Evolutionary conservation across 2,329 filamentous ascomycete genomes (phyloP).

Genomic region (Fusarium nematophilum): DNA sequence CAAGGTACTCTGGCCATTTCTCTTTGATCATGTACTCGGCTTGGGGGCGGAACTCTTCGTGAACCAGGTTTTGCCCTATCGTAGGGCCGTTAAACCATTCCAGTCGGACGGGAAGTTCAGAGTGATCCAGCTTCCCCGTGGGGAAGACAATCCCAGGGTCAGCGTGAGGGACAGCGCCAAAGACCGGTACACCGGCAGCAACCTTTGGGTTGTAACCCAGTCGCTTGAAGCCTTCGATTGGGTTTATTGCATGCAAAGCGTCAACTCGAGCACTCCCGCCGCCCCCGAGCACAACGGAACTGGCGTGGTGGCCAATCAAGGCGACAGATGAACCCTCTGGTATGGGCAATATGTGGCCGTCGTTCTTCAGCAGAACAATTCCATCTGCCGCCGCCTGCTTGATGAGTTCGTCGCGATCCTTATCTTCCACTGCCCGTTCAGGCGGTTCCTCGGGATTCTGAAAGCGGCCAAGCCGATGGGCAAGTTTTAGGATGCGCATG

Average conservation of each 20-base stretch:
- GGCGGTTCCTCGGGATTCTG: slow-evolving; percentile 11
- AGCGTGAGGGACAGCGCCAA: slow-evolving; percentile 13
- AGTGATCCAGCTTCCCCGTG: too few relatives aligned
- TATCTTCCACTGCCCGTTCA: slow-evolving; percentile 27
- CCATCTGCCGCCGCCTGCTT: slow-evolving; percentile 2
- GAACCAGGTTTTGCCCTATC: slow-evolving; percentile 16
- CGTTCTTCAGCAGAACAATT: slow-evolving; percentile 71
- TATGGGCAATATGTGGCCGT: slow-evolving; percentile 64
- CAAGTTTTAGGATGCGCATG: slow-evolving; percentile 3
- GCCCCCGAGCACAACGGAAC: slow-evolving; percentile 39
- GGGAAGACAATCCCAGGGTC: too few relatives aligned
- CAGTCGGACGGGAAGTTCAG: too few relatives aligned
- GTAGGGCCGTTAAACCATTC: slow-evolving; percentile 17
- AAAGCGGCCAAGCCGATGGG: slow-evolving; percentile 4
- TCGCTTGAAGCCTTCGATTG: background rate
- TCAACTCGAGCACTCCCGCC: slow-evolving; percentile 26
- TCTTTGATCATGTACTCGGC: slow-evolving; percentile 30
- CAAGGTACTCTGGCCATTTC: slow-evolving; percentile 19
- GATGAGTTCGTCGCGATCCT: slow-evolving; percentile 30
- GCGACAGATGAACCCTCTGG: slow-evolving; percentile 32
- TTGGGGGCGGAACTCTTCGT: slow-evolving; percentile 5
- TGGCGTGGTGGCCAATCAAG: slow-evolving; percentile 44
- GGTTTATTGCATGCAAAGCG: background rate
- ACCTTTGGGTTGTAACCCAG: background rate
- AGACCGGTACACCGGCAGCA: slow-evolving; percentile 9